phyloP scores from a whole-genome alignment of 192 early-diverging fungal genomes.

The Globomyces pollinis-pini region DNA sequence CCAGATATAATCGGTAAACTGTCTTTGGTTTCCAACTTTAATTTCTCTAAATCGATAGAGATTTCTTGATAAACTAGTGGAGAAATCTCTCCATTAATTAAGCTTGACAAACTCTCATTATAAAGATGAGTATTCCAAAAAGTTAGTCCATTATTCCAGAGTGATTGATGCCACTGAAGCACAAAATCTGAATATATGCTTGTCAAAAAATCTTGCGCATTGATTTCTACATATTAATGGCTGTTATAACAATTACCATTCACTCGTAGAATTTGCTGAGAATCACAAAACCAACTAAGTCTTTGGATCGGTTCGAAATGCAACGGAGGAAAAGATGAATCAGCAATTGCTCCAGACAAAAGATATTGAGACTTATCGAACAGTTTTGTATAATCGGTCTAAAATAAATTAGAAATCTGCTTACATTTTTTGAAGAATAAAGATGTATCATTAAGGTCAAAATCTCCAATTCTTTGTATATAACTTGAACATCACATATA shows the following conservation, averaged over 20 bases:
- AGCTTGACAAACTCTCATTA: background rate
- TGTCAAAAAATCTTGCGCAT: background rate
- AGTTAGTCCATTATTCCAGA: background rate
- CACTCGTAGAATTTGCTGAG: background rate
- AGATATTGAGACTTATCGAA: too few species aligned
- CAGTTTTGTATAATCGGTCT: background rate
- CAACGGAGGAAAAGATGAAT: constrained; percentile 44
- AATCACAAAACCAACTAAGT: constrained; percentile 51
- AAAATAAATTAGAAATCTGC: background rate
- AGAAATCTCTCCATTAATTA: background rate
- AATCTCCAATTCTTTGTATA: background rate
- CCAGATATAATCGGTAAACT: background rate
- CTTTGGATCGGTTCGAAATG: constrained; percentile 61
- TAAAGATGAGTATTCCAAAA: background rate
- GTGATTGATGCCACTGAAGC: background rate
- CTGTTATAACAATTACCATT: background rate
- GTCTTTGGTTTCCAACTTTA: background rate
- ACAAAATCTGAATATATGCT: background rate
- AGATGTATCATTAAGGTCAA: background rate
- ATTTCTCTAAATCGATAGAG: background rate
- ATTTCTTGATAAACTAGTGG: background rate
- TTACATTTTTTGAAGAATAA: background rate
- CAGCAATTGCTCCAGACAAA: constrained; percentile 23
- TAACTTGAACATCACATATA: constrained; percentile 8
- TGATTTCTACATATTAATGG: background rate